Percentiles rank a stretch among this genome's conserved stretches.
Evolutionary conservation across 805 yeast species (phyloP).

Genomic region (Candida ortonii): DNA sequence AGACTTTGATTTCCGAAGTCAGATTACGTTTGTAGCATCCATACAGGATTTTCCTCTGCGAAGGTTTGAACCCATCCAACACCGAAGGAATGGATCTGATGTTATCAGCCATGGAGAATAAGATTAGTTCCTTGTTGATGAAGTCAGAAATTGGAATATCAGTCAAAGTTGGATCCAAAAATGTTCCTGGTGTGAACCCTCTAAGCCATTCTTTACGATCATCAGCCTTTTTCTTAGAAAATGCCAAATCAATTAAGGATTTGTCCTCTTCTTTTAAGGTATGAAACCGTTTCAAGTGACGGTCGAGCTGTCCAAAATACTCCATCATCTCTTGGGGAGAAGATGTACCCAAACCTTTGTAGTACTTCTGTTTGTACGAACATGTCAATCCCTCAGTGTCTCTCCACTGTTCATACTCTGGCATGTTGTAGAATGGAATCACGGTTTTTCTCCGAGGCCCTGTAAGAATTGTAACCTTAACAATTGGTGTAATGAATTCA

Average conservation of each 20-base stretch:
- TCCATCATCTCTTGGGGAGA: constrained; percentile 77
- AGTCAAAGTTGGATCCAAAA: constrained; percentile 70
- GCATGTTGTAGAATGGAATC: constrained; percentile 87
- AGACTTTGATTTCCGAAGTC: constrained; percentile 77
- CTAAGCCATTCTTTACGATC: constrained; percentile 97
- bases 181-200: constrained; percentile 88
- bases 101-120: constrained; percentile 96
- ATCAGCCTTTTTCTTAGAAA: constrained; percentile 92
- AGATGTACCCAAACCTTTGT: constrained; percentile 98
- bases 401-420: constrained; percentile 93
- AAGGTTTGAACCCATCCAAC: constrained; percentile 94
- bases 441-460: constrained; percentile 52
- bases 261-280: constrained; percentile 76
- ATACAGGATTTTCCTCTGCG: constrained; percentile 89
- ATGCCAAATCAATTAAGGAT: constrained; percentile 81
- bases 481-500: constrained; percentile 95
- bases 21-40: constrained; percentile 84
- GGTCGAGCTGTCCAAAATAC: constrained; percentile 81
- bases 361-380: constrained; percentile 91
- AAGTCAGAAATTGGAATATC: constrained; percentile 90
- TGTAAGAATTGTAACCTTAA: constrained; percentile 75
- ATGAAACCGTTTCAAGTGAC: constrained; percentile 82
- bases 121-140: constrained; percentile 89
- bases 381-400: constrained; percentile 70
- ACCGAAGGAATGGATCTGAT: constrained; percentile 92